A percentile compares a stretch with the other conserved stretches of the same genome.
Evolutionary conservation across 2,329 filamentous ascomycete genomes (phyloP).

Genomic region (Colletotrichum lupini): DNA sequence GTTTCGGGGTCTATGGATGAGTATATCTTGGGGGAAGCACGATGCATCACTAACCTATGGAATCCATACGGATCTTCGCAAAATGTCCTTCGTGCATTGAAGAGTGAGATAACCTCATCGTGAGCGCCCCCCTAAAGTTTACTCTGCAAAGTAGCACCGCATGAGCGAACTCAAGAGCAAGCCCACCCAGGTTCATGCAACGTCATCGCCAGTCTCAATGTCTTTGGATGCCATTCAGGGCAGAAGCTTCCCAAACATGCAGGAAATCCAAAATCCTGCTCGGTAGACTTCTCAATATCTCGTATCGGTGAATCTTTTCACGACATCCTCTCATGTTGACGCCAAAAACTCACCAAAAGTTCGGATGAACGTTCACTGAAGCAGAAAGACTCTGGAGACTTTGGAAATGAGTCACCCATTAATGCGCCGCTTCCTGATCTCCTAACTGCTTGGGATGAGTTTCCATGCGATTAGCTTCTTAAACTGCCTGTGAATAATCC

Average conservation of each 20-base stretch:
- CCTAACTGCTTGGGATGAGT: background rate
- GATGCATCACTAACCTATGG: no score
- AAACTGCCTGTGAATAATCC: background rate
- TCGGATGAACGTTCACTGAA: background rate
- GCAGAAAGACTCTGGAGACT: background rate
- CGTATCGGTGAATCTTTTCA: background rate
- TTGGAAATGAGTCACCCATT: background rate
- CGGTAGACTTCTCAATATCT: background rate
- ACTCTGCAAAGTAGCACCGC: background rate
- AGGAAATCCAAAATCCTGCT: background rate
- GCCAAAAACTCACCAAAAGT: background rate
- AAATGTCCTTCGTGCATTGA: no score
- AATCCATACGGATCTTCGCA: no score
- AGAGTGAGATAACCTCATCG: background rate
- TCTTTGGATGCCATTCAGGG: no score
- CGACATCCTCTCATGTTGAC: background rate
- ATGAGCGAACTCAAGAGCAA: background rate
- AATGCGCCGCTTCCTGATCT: background rate
- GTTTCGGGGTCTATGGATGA: no score
- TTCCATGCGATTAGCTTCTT: background rate
- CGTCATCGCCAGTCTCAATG: no score
- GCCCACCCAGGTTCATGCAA: no score
- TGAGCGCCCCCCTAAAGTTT: fast-evolving
- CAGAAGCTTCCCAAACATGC: no score
- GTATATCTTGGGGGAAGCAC: no score